Percentiles rank a stretch among this genome's conserved stretches.
These are phyloP conservation scores for Inga laurina DNA, from an alignment of 306 rosid species.

Conservation along the genomic window DNA sequence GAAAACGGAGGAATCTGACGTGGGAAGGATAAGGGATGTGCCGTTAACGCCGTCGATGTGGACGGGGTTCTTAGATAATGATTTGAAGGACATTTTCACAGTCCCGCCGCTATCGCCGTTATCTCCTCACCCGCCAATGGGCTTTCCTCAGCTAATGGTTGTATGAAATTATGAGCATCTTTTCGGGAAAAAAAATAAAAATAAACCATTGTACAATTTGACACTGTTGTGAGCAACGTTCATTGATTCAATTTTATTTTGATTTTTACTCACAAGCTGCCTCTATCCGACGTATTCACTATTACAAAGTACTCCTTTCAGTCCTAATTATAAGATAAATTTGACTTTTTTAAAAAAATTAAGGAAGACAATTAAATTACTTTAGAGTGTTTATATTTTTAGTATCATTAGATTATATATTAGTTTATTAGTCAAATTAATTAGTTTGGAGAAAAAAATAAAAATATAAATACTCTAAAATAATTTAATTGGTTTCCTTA, in stretches of 20 bases:
- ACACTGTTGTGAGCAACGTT: background rate
- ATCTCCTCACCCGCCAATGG: constrained; percentile 63
- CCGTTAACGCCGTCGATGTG: constrained; percentile 88
- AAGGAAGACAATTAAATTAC: too few species aligned
- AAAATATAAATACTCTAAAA: too few species aligned
- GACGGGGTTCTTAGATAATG: constrained; percentile 63
- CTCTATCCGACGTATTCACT: background rate
- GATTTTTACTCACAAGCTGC: background rate
- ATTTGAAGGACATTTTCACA: constrained; percentile 50
- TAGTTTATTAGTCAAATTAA: too few species aligned
- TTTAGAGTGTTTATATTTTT: too few species aligned
- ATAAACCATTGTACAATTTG: constrained; percentile 7
- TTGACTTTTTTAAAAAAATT: too few species aligned
- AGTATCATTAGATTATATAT: too few species aligned
- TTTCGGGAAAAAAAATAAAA: background rate
- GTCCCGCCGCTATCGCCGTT: constrained; percentile 85
- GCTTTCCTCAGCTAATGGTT: constrained; percentile 68
- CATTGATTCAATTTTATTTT: constrained; percentile 2
- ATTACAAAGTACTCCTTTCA: too few species aligned
- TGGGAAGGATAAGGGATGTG: constrained; percentile 31
- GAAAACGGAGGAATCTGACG: constrained; percentile 33
- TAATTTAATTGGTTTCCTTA: too few species aligned
- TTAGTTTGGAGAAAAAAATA: too few species aligned
- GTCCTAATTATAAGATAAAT: too few species aligned
- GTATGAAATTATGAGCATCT: constrained; percentile 31